A percentile compares a stretch with the other conserved stretches of the same genome.
These are phyloP conservation scores for Citrullus amarus DNA, from an alignment of 306 rosid species.

Conservation along the genomic window DNA sequence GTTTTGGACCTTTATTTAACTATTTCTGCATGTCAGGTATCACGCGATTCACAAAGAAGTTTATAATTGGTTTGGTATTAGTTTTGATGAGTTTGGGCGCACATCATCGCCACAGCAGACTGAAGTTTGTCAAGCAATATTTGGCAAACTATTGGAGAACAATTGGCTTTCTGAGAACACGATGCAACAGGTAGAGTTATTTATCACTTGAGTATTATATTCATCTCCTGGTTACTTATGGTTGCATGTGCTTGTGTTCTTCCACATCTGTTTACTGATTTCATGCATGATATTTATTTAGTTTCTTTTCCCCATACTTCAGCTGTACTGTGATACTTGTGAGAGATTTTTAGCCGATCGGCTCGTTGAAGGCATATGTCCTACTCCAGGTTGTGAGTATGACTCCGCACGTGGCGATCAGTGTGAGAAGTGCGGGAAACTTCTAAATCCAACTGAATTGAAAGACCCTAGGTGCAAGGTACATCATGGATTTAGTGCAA, in stretches of 20 bases:
- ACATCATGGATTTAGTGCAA: background rate
- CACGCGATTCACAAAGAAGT: slow-evolving; percentile 75
- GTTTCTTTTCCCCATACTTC: slow-evolving; percentile 19
- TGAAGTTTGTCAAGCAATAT: slow-evolving; percentile 81
- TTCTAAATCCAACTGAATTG: slow-evolving; percentile 77
- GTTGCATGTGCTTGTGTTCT: background rate
- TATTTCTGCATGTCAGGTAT: slow-evolving; percentile 34
- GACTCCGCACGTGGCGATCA: slow-evolving; percentile 96
- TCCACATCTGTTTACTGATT: background rate
- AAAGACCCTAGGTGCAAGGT: slow-evolving; percentile 90
- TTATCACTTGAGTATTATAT: slow-evolving; percentile 1
- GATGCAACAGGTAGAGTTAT: slow-evolving; percentile 64
- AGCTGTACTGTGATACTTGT: slow-evolving; percentile 85
- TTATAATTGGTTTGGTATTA: slow-evolving; percentile 74
- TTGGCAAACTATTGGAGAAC: slow-evolving; percentile 48
- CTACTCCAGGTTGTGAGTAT: slow-evolving; percentile 63
- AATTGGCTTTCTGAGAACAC: slow-evolving; percentile 77
- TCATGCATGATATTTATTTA: background rate
- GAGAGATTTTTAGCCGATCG: slow-evolving; percentile 80
- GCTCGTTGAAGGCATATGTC: slow-evolving; percentile 87
- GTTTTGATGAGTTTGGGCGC: slow-evolving; percentile 90
- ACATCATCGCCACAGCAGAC: slow-evolving; percentile 81
- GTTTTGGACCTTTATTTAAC: background rate
- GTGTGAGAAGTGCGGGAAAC: slow-evolving; percentile 92
- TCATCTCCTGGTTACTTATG: background rate